Conservation (phyloP, 768 basidiomycete genomes). For the Boletus rex-veris region DNA sequence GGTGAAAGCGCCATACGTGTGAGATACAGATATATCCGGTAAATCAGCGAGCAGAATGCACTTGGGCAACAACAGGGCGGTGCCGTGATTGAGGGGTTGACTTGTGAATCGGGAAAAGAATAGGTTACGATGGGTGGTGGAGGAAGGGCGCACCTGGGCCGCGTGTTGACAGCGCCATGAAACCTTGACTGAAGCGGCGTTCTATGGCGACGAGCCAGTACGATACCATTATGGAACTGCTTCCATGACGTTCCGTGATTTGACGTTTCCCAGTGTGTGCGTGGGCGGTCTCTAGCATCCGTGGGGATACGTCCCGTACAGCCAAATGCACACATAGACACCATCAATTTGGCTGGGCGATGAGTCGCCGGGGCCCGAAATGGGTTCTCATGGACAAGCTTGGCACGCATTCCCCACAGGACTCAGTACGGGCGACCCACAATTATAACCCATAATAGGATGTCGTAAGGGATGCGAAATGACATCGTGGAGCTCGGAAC, state of each 20-base stretch:
- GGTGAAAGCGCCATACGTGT: constrained; percentile 9
- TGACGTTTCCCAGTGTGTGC: constrained; percentile 18
- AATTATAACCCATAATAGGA: constrained; percentile 2
- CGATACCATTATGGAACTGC: constrained; percentile 25
- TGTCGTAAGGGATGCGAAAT: constrained; percentile 22
- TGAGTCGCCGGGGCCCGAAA: constrained; percentile 14
- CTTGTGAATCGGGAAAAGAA: constrained; percentile 21
- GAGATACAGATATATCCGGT: constrained; percentile 35
- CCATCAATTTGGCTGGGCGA: constrained; percentile 4
- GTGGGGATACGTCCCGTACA: constrained; percentile 13
- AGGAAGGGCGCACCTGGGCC: constrained; percentile 29
- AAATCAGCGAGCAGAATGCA: constrained; percentile 26
- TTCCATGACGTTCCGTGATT: constrained; percentile 28
- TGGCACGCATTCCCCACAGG: constrained; percentile 17
- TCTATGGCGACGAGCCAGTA: constrained; percentile 28
- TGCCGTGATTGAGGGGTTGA: constrained; percentile 21
- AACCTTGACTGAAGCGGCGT: constrained; percentile 33
- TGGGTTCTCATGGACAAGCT: constrained; percentile 19
- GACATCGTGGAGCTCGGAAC: constrained; percentile 23
- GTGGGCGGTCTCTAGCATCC: constrained; percentile 14
- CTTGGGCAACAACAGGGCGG: constrained; percentile 17
- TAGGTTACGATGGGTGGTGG: constrained; percentile 20
- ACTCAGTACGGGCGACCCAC: constrained; percentile 6
- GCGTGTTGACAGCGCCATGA: constrained; percentile 34
- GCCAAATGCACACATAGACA: constrained; percentile 1